phyloP scores from a whole-genome alignment of 805 yeast genomes.

The Pichia thaimueangensis region DNA sequence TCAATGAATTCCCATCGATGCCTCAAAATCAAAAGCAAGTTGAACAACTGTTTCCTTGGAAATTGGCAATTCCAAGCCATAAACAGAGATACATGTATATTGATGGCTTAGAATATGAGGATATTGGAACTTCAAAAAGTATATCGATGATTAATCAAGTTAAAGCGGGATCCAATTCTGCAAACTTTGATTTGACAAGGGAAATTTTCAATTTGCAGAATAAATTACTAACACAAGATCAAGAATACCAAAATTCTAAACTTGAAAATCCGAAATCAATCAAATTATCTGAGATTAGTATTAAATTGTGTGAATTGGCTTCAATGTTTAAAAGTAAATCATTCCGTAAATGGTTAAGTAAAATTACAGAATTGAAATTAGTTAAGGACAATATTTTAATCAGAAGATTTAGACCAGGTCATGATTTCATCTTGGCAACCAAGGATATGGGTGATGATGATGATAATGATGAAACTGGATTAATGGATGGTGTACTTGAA shows the following conservation, averaged over 20 bases:
- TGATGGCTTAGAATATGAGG: conserved; percentile 49
- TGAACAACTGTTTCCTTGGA: conserved; percentile 59
- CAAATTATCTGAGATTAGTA: conserved; percentile 18
- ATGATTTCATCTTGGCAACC: conserved; percentile 89
- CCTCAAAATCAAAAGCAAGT: conserved; percentile 55
- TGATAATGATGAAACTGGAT: conserved; percentile 17
- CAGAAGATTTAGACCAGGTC: conserved; percentile 91
- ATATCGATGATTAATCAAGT: conserved; percentile 28
- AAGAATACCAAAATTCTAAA: background rate
- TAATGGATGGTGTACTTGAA: conserved; percentile 55
- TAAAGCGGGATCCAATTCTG: conserved; percentile 37
- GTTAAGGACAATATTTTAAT: conserved; percentile 62
- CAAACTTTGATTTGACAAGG: conserved; percentile 41
- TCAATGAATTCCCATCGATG: conserved; percentile 44
- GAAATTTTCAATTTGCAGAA: conserved; percentile 14
- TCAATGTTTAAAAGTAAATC: conserved; percentile 51
- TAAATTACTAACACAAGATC: conserved; percentile 11
- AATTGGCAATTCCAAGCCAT: conserved; percentile 88
- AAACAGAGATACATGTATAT: conserved; percentile 81
- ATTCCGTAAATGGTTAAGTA: conserved; percentile 63
- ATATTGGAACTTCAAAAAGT: conserved; percentile 27
- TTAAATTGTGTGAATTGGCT: conserved; percentile 46
- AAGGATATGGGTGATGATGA: conserved; percentile 31
- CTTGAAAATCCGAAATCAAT: conserved; percentile 16
- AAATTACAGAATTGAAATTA: conserved; percentile 56